Evolutionary conservation across 768 basidiomycete genomes (phyloP), one percentile per base, ranked within the genome.

Genomic region (Infundibulicybe gibba): DNA sequence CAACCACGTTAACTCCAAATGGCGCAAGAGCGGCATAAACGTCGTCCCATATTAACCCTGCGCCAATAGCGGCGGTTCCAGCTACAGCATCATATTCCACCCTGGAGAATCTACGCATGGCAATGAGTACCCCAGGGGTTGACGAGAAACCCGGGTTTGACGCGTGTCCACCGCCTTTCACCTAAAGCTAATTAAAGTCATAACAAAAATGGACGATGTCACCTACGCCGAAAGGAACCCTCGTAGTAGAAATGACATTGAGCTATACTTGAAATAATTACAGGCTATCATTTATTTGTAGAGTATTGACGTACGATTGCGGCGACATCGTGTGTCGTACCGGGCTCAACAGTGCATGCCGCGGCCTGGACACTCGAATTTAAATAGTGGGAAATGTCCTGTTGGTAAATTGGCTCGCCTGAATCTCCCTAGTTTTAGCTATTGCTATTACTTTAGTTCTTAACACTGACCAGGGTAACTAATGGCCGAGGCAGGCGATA

Each of bases 1-100:
- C 61, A 74, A 75, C 12, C 72, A 77, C 35, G 71, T 53, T 43
- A 17, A 47, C 35, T 14, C 17, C 17, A 38, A n/a, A 19, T 10
- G 35, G 35, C 6, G 35, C 14, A 10, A 38, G 35, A 19, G n/a
- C 35, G 17, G 3, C 35, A 10, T 38, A 38, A 38, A 38, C 35
- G 10, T 14, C n/a, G 17, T 38, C 35, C 35, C 35, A 38, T 38
- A 38, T 19, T 6, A 38, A 3, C 4, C 35, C 35, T 38, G 35
- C 14, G 6, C 35, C 35, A 14, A 38, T 10, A 19, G 10, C 35
- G 35, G 17, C 35, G 10, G 35, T 38, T 38, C 35, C n/a, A 14
- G 35, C 3, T 10, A 6, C 35, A 10, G 35, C 14, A 6, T n/a
- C 14, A 38, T 38, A 38, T 14, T 14, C 10, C 17, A 38, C 35